Evolutionary conservation across 1,284 basidiomycete species (phyloP), one percentile per base, ranked within the genome.

Genomic region (Cryptococcus sp.): DNA sequence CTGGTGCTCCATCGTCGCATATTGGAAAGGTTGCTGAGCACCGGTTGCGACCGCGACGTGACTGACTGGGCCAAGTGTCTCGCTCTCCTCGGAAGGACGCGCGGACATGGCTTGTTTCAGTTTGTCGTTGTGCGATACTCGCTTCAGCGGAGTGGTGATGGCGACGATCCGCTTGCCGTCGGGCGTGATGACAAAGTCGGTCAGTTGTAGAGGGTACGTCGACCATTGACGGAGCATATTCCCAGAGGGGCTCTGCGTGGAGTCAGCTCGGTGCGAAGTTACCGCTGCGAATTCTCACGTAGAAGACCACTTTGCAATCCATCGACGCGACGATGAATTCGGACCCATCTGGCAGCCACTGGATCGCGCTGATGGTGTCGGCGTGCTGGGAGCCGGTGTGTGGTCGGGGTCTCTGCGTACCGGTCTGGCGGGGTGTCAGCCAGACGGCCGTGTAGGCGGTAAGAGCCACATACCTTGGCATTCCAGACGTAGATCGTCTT

Each of bases 311-410:
- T 77, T 87, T 88, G 64, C 87, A 86, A 77, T 99, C 95, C 78
- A 96, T 83, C 44, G 89, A 90, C 47, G 89, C 89, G 5, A 92
- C 96, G 61, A 97, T 85, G 75, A 98, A 98, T 13, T 90, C 90
- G 17, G 86, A 86, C 35, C 89, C 89, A 74, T 96, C 88, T 10
- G 92, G 89, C 48, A 94, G 80, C 92, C 93, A 98, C 44, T 86
- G 84, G 45, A 96, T 83, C 0, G 91, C 86, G 22, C 90, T 90
- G 48, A 99, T 90, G 5, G 87, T 88, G 65, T 97, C 93, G 47
- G 81, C 81, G 76, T 98, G 94, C 42, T 64, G 72, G 0, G 67
- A 64, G 8, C 57, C 49, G 17, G 66, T 61, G 5, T 54, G 54
- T 3, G 53, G 48, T 25, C 53, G 50, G 5, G 64, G 48, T 46